Evolutionary conservation across 2,329 filamentous ascomycete species (phyloP), one percentile per base, ranked within the genome.

Genomic region (Fusarium anguioides): DNA sequence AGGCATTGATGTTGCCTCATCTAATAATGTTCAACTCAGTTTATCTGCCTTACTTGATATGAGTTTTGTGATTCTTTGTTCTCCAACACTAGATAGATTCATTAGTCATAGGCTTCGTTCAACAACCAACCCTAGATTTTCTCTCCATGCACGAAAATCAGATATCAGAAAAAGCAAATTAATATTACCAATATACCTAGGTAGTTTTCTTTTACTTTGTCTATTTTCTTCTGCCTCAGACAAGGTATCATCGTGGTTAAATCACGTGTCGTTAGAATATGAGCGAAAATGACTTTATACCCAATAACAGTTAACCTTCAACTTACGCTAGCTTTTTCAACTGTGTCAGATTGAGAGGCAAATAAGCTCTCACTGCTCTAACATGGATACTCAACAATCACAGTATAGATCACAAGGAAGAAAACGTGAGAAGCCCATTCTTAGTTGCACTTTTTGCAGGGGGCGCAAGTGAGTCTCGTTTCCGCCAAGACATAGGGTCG

Each of bases 361-460:
- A 55, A 21, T 50, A 8, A 39, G 20, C n/a, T 18, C n/a, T 39
- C 20, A 5, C 31, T 39, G n/a, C 39, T 20, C 9, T n/a, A 27
- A 40, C 23, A 57, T 59, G 51, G 41, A 57, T 12, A 14, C n/a
- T 11, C 33, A 35, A 6, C 51, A 21, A 23, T 12, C 21, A 17
- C 55, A 21, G 8, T 10, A 51, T 9, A 27, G 5, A n/a, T 10
- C 26, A 18, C 41, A 24, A 18, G 21, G 27, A 9, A 56, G 36
- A 29, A 40, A 26, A 29, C 55, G 55, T 4, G 40, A 48, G 9
- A 59, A 59, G 15, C 40, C 55, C 26, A 41, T 57, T 5, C 40
- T 59, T 18, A 59, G 51, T 17, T 59, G 55, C 9, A 29, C 23
- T 26, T 59, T 59, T 18, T 57, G 41, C 33, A 57, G 55, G 24